Evolutionary conservation across 108 stramenopile species (phyloP).

Genomic region (Skeletonema menzelii): DNA sequence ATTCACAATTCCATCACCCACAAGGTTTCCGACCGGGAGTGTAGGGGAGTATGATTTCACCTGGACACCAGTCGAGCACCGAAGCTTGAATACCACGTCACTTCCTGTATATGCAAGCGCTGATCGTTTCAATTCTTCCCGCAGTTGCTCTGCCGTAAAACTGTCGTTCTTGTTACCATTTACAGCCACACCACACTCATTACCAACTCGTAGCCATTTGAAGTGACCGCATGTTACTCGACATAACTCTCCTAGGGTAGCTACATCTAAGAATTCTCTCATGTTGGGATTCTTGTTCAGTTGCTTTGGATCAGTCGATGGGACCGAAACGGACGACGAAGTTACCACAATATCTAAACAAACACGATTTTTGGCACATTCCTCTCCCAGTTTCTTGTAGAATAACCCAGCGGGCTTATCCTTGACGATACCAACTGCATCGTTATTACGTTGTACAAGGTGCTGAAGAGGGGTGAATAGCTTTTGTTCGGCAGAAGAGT

Average conservation of each 20-base stretch:
- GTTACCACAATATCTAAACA: slow-evolving; percentile 71
- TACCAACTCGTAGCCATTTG: slow-evolving; percentile 70
- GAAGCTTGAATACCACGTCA: slow-evolving; percentile 83
- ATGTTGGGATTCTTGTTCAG: slow-evolving; percentile 16
- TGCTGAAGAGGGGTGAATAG: slow-evolving; percentile 65
- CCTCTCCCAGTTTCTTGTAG: slow-evolving; percentile 56
- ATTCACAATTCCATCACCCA: slow-evolving; percentile 37
- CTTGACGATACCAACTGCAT: neutral
- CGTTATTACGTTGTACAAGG: slow-evolving; percentile 11
- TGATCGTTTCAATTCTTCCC: slow-evolving; percentile 54
- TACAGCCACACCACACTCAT: slow-evolving; percentile 45
- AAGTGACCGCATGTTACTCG: slow-evolving; percentile 69
- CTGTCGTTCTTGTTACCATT: neutral
- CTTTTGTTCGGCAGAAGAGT: slow-evolving; percentile 24
- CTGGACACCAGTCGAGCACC: slow-evolving; percentile 73
- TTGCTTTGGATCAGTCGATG: slow-evolving; percentile 16
- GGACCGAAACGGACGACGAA: slow-evolving; percentile 43
- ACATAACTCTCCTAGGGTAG: slow-evolving; percentile 74
- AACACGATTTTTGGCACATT: slow-evolving; percentile 53
- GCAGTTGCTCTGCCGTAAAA: slow-evolving; percentile 40
- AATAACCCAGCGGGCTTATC: slow-evolving; percentile 50
- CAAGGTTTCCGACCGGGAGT: slow-evolving; percentile 22
- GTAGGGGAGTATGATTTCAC: slow-evolving; percentile 54
- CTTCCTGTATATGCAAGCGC: slow-evolving; percentile 42
- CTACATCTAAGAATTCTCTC: slow-evolving; percentile 68